Base-by-base conservation (phyloP, 106 monocot genomes). In the Dendrobium nobile region DNA sequence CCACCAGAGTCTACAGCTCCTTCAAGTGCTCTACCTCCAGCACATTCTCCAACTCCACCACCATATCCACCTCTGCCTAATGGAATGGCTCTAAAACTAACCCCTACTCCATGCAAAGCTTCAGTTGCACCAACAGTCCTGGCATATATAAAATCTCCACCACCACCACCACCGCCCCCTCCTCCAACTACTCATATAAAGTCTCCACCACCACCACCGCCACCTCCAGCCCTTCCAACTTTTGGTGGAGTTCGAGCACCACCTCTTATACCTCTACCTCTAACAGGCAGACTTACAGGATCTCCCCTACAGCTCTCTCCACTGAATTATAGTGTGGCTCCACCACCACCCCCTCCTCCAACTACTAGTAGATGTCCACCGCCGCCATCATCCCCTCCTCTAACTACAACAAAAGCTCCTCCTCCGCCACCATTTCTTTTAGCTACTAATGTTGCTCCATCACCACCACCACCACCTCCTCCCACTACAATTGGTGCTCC, bases 341-440 rank as follows among this genome's bases (percentile, higher is more conserved):
- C 73, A 33, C 44, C 73, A 42, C 31, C 68, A 68, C 68, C 41
- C 4, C 68, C 47, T n/a, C 44, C 67, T 33, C 40, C 20, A 22
- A 10, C 16, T 67, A 41, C 65, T 42, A 22, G 44, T 2, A 20
- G 79, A 27, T 20, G n/a, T 58, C 77, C 43, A 22, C 27, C 70
- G 9, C 26, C n/a, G n/a, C 33, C 51, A 20, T 47, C 76, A 26
- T 7, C 76, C 1, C 72, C 64, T 40, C 31, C 67, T 28, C 33
- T 15, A n/a, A 20, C 61, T 68, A 42, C 67, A 16, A 26, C 2
- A 5, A 22, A 48, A 31, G 22, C 47, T 72, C 78, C 78, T 6
- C 79, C 79, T 5, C 41, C 51, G 0, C 79, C 84, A 47, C 76
- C 80, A 70, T 55, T 78, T 20, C 17, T 10, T 22, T 41, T 58